Conservation (phyloP, 2,329 filamentous ascomycete species). For the Chaetomiaceae sp. region DNA sequence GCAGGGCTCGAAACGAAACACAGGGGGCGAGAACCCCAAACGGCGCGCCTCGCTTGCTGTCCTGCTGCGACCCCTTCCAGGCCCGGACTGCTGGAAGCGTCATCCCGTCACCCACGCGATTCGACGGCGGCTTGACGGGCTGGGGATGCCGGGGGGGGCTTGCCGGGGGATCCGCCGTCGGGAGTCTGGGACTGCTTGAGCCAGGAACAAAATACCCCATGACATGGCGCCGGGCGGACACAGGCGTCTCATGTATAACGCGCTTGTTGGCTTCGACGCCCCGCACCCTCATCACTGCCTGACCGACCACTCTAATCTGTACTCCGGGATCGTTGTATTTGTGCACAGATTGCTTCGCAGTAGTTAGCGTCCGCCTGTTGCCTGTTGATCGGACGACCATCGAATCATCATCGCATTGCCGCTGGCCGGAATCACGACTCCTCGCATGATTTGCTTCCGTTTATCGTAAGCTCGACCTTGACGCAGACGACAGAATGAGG, state of each 20-base stretch:
- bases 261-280: no score
- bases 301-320: no score
- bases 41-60: background rate
- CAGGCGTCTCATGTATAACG: slow-evolving; percentile 2
- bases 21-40: slow-evolving; percentile 9
- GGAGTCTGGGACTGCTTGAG: no score
- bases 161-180: no score
- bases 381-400: background rate
- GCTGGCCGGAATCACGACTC: background rate
- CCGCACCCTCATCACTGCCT: no score
- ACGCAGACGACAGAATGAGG: slow-evolving; percentile 16
- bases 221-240: background rate
- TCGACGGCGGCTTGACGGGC: background rate
- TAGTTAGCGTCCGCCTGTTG: background rate
- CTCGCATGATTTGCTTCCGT: no score
- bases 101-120: background rate
- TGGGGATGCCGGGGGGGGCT: background rate
- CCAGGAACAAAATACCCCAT: no score
- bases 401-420: background rate
- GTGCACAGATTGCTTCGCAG: no score
- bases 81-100: background rate
- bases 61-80: background rate
- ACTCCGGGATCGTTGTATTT: no score
- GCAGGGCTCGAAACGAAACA: slow-evolving; percentile 18
- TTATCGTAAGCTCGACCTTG: background rate